phyloP scores from a whole-genome alignment of 2,329 filamentous ascomycete genomes.

The Epichloe gansuensis region DNA sequence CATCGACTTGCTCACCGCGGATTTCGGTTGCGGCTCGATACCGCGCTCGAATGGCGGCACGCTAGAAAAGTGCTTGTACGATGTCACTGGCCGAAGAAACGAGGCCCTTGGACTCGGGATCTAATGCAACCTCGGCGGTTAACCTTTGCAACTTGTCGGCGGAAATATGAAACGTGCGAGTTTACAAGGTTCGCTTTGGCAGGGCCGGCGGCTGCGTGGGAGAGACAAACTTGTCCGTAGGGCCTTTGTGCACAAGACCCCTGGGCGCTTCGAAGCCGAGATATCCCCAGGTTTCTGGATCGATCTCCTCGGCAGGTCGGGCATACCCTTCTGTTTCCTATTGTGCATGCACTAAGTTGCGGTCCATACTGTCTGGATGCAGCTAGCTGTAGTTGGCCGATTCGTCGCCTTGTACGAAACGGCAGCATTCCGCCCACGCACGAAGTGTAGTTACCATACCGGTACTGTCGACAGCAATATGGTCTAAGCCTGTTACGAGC shows the following conservation, averaged over 20 bases:
- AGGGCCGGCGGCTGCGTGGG: slow-evolving; percentile 5
- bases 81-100: slow-evolving; percentile 24
- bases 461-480: slow-evolving; percentile 17
- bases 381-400: slow-evolving; percentile 16
- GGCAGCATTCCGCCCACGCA: slow-evolving; percentile 20
- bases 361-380: slow-evolving; percentile 19
- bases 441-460: slow-evolving; percentile 17
- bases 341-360: slow-evolving; percentile 9
- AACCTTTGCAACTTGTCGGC: slow-evolving; percentile 17
- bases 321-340: slow-evolving; percentile 10
- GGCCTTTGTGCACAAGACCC: neutral
- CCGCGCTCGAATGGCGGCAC: slow-evolving; percentile 21
- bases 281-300: slow-evolving; percentile 16
- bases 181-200: slow-evolving; percentile 3
- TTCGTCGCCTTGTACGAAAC: slow-evolving; percentile 15
- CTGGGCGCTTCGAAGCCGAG: slow-evolving; percentile 10
- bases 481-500: slow-evolving; percentile 15
- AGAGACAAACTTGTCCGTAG: neutral
- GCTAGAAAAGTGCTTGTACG: slow-evolving; percentile 28
- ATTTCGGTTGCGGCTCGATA: slow-evolving; percentile 19
- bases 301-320: slow-evolving; percentile 12
- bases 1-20: slow-evolving; percentile 7
- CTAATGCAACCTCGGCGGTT: slow-evolving; percentile 17
- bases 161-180: slow-evolving; percentile 21
- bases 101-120: slow-evolving; percentile 13